Evolutionary conservation across 352 stramenopile genomes (phyloP).

Genomic region (Phytophthora constricta): DNA sequence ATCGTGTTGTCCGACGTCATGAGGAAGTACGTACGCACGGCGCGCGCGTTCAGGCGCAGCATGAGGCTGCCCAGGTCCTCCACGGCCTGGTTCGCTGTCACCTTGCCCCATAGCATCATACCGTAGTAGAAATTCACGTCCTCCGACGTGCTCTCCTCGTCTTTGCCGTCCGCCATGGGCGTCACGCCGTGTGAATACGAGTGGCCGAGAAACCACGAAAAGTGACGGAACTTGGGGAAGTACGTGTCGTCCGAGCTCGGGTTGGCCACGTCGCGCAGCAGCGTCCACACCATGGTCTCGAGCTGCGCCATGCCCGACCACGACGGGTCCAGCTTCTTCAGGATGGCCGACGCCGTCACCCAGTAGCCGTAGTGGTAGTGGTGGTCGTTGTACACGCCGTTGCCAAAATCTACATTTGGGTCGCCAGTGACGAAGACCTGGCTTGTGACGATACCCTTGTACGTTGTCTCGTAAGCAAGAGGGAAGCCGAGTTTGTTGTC

Average conservation of each 20-base stretch:
- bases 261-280: conserved; percentile 69
- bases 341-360: conserved; percentile 57
- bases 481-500: conserved; percentile 40
- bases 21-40: conserved; percentile 67
- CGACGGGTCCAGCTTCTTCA: conserved; percentile 54
- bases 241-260: conserved; percentile 48
- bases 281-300: conserved; percentile 49
- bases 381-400: conserved; percentile 77
- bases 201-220: conserved; percentile 65
- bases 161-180: conserved; percentile 50
- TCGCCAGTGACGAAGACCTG: conserved; percentile 44
- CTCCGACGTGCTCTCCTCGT: conserved; percentile 63
- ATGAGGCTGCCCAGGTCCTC: conserved; percentile 67
- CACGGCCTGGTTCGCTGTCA: conserved; percentile 46
- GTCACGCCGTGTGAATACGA: conserved; percentile 60
- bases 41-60: conserved; percentile 58
- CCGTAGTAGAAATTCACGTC: conserved; percentile 76
- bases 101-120: conserved; percentile 66
- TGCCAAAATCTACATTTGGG: conserved; percentile 61
- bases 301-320: conserved; percentile 49
- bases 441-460: conserved; percentile 52
- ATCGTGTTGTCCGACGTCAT: conserved; percentile 61
- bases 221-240: conserved; percentile 65
- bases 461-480: conserved; percentile 63
- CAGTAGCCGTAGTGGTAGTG: conserved; percentile 84